Conservation (phyloP, 2,329 filamentous ascomycete species). For the Scleromitrula shiraiana region DNA sequence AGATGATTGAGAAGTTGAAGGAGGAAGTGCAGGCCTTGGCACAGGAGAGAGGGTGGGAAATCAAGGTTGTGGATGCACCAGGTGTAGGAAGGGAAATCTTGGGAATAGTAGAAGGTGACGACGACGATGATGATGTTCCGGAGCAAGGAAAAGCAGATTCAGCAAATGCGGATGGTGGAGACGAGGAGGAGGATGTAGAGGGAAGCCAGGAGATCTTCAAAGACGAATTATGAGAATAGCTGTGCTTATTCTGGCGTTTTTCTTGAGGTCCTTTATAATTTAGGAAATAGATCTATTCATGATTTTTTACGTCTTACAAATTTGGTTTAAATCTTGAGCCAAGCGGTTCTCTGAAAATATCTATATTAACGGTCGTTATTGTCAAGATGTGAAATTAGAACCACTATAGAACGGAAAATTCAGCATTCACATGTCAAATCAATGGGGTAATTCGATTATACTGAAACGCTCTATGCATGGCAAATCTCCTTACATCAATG, state of each 20-base stretch:
- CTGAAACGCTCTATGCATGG: too few relatives aligned
- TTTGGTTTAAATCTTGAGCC: too few relatives aligned
- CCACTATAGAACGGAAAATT: too few relatives aligned
- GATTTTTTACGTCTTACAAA: too few relatives aligned
- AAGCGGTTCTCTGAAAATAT: too few relatives aligned
- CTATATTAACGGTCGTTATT: too few relatives aligned
- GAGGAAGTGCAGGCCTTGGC: slow-evolving; percentile 62
- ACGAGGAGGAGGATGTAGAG: not conserved
- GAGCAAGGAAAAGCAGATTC: slow-evolving; percentile 35
- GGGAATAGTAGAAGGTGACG: slow-evolving; percentile 57
- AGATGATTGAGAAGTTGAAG: slow-evolving; percentile 61
- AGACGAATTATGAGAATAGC: slow-evolving; percentile 39
- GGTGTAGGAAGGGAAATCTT: slow-evolving; percentile 54
- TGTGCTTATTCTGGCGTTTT: not conserved
- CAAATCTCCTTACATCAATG: too few relatives aligned
- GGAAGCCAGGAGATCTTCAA: slow-evolving; percentile 45
- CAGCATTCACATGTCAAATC: too few relatives aligned
- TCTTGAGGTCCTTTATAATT: too few relatives aligned
- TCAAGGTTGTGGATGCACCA: slow-evolving; percentile 69
- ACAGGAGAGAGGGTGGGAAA: slow-evolving; percentile 65
- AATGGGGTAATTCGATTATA: too few relatives aligned
- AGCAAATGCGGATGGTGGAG: slow-evolving; percentile 13
- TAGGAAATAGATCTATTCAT: too few relatives aligned
- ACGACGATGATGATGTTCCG: slow-evolving; percentile 39
- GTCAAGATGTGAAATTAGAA: too few relatives aligned